Evolutionary conservation across 2,329 filamentous ascomycete species (phyloP).

Genomic region (Monosporascus sp.): DNA sequence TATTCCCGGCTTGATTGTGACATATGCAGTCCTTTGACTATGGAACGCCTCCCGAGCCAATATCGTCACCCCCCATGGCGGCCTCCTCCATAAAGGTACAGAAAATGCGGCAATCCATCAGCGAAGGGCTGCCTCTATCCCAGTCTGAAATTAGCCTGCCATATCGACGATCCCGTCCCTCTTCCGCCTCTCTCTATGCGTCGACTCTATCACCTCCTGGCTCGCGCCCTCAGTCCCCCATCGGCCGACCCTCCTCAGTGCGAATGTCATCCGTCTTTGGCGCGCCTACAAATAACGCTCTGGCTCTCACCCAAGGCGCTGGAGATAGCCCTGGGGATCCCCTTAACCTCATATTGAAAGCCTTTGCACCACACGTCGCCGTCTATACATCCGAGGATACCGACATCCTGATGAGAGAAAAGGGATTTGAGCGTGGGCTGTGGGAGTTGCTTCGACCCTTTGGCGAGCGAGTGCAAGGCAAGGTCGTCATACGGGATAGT

Average conservation of each 20-base stretch:
- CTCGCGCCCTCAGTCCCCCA: constrained; percentile 64
- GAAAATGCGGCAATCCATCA: constrained; percentile 55
- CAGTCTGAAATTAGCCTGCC: constrained; percentile 50
- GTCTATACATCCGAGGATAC: constrained; percentile 85
- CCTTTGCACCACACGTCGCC: constrained; percentile 85
- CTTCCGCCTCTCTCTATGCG: constrained; percentile 58
- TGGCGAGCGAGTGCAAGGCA: constrained; percentile 81
- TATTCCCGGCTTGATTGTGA: constrained; percentile 7
- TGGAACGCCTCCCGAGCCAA: constrained; percentile 55
- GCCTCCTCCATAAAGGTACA: constrained; percentile 54
- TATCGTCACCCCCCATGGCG: constrained; percentile 64
- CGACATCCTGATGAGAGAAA: constrained; percentile 71
- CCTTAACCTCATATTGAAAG: constrained; percentile 66
- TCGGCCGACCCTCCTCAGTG: constrained; percentile 54
- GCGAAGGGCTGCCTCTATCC: constrained; percentile 40
- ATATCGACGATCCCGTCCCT: constrained; percentile 50
- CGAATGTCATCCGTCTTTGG: constrained; percentile 54
- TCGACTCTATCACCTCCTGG: constrained; percentile 63
- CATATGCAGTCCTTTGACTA: constrained; percentile 23
- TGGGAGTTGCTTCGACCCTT: constrained; percentile 86
- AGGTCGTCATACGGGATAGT: constrained; percentile 86
- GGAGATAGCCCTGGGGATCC: constrained; percentile 48
- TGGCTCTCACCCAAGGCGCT: constrained; percentile 35
- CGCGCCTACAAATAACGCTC: constrained; percentile 36
- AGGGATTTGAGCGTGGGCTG: constrained; percentile 78